These are phyloP conservation scores for Malassezia sympodialis DNA, from an alignment of 1,284 basidiomycete species.

Conservation along the genomic window DNA sequence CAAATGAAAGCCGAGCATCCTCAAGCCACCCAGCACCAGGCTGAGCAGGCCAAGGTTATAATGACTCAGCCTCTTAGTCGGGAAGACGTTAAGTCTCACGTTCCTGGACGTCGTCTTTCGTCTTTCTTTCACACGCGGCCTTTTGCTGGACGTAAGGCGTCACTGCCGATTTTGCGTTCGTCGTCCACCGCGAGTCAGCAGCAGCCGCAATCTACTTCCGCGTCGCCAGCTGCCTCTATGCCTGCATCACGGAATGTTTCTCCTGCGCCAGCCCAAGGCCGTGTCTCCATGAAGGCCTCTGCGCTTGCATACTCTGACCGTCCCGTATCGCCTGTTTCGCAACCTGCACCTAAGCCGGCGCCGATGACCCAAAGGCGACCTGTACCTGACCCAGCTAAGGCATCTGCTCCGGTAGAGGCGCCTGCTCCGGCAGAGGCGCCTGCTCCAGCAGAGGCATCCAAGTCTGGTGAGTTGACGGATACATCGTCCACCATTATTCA, in stretches of 20 bases:
- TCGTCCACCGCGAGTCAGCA: not conserved
- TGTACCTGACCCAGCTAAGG: not conserved
- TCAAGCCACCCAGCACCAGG: not conserved
- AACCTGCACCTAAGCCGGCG: not conserved
- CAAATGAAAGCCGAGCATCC: not conserved
- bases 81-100: not conserved
- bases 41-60: not conserved
- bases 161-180: not conserved
- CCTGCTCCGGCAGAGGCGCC: not conserved
- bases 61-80: not conserved
- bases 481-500: not conserved
- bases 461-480: not conserved
- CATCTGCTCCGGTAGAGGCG: not conserved
- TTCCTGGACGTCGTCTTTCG: not conserved
- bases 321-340: not conserved
- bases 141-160: not conserved
- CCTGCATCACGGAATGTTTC: not conserved
- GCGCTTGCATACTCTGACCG: not conserved
- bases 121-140: not conserved
- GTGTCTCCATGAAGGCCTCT: not conserved
- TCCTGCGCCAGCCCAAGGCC: not conserved
- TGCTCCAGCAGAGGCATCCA: not conserved
- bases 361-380: not conserved
- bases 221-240: not conserved
- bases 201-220: not conserved